Conservation (phyloP, 805 yeast genomes). For the Suhomyces prunicola region DNA sequence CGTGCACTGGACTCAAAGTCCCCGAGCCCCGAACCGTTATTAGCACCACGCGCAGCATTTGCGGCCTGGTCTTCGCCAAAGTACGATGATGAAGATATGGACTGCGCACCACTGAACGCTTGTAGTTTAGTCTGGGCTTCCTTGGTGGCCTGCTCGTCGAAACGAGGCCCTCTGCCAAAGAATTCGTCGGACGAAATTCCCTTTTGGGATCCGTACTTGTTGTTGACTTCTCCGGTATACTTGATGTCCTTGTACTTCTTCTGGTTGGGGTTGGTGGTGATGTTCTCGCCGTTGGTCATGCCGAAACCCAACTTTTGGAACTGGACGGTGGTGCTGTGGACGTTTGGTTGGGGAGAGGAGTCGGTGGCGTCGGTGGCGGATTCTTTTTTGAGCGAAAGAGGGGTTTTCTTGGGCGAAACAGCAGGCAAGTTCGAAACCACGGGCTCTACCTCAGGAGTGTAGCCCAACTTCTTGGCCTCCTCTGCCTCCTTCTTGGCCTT, state of each 20-base stretch:
- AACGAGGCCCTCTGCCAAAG: slow-evolving; percentile 80
- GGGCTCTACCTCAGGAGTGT: slow-evolving; percentile 34
- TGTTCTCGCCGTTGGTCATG: slow-evolving; percentile 67
- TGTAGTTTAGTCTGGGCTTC: slow-evolving; percentile 84
- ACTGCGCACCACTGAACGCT: slow-evolving; percentile 78
- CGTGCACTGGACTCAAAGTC: slow-evolving; percentile 59
- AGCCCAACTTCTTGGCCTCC: slow-evolving; percentile 55
- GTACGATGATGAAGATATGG: slow-evolving; percentile 89
- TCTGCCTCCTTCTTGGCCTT: slow-evolving; percentile 83
- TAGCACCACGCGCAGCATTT: slow-evolving; percentile 18
- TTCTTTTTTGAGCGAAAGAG: slow-evolving; percentile 2
- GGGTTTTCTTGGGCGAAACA: slow-evolving; percentile 10
- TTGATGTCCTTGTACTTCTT: slow-evolving; percentile 51
- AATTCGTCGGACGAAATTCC: slow-evolving; percentile 94
- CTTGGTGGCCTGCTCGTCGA: slow-evolving; percentile 69
- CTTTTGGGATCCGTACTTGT: slow-evolving; percentile 83
- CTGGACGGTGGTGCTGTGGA: slow-evolving; percentile 57
- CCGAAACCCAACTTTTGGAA: slow-evolving; percentile 89
- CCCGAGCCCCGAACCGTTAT: slow-evolving; percentile 28
- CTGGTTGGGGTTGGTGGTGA: slow-evolving; percentile 37
- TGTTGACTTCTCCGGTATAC: slow-evolving; percentile 72
- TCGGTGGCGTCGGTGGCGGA: not conserved
- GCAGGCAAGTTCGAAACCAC: slow-evolving; percentile 2
- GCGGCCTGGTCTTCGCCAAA: slow-evolving; percentile 74
- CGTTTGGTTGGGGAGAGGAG: slow-evolving; percentile 13